These are phyloP conservation scores for Collybia mongolica DNA, from an alignment of 768 basidiomycete species.

Conservation along the genomic window DNA sequence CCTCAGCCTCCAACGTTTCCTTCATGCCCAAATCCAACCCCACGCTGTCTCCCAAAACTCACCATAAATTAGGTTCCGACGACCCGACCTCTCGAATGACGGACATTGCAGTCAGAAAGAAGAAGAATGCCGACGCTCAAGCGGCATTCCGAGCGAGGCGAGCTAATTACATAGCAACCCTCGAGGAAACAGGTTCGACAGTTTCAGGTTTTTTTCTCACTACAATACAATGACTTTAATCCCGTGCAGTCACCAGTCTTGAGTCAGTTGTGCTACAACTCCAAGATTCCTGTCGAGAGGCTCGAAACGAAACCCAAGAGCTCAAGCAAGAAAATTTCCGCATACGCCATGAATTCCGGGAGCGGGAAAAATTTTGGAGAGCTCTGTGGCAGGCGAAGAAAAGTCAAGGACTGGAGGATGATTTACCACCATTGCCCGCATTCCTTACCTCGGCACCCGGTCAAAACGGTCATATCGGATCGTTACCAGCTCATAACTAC, in stretches of 20 bases:
- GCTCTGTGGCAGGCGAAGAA: slow-evolving; percentile 68
- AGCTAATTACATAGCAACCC: slow-evolving; percentile 84
- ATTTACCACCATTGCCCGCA: slow-evolving; percentile 49
- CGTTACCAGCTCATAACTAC: slow-evolving; percentile 34
- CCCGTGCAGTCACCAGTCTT: slow-evolving; percentile 65
- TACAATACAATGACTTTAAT: slow-evolving; percentile 13
- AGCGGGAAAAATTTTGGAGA: slow-evolving; percentile 75
- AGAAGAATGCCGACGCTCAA: slow-evolving; percentile 90
- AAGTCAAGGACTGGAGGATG: slow-evolving; percentile 53
- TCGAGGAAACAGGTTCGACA: slow-evolving; percentile 71
- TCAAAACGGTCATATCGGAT: slow-evolving; percentile 31
- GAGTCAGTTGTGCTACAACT: slow-evolving; percentile 84
- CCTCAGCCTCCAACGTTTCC: slow-evolving; percentile 26
- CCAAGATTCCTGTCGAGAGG: slow-evolving; percentile 76
- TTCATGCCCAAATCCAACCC: slow-evolving; percentile 43
- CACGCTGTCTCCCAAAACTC: slow-evolving; percentile 25
- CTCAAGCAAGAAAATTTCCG: slow-evolving; percentile 65
- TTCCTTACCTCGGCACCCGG: slow-evolving; percentile 33
- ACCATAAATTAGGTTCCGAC: slow-evolving; percentile 32
- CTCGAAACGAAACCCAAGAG: slow-evolving; percentile 58
- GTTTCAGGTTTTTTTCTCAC: slow-evolving; percentile 10
- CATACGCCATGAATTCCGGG: slow-evolving; percentile 61
- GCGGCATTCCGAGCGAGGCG: slow-evolving; percentile 80
- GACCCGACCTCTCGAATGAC: slow-evolving; percentile 45
- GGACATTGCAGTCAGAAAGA: slow-evolving; percentile 74